Conservation (phyloP, 139 green algal species). For the Ettlia oleoabundans region DNA sequence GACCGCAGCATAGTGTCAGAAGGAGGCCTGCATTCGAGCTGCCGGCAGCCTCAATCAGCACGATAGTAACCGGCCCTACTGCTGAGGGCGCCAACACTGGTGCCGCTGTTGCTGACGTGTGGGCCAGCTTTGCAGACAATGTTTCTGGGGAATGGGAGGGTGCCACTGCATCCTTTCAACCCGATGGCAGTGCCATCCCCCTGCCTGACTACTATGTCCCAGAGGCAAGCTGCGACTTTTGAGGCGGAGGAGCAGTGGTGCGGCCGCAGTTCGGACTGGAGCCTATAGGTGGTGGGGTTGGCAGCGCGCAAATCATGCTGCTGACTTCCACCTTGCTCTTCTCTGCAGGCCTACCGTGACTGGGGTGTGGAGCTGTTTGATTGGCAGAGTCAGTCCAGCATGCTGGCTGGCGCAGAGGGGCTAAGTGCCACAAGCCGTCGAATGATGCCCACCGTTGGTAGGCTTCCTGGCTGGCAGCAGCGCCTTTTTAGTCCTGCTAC, state of each 20-base stretch:
- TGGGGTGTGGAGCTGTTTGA: conserved; percentile 76
- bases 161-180: conserved; percentile 58
- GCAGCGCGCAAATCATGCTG: not conserved
- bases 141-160: conserved; percentile 71
- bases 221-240: not conserved
- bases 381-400: conserved; percentile 81
- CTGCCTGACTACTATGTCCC: conserved; percentile 64
- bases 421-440: conserved; percentile 47
- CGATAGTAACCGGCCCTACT: too few species aligned
- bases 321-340: not conserved
- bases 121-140: conserved; percentile 32
- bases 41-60: too few species aligned
- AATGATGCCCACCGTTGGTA: conserved; percentile 77
- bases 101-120: conserved; percentile 7
- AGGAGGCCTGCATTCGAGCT: too few species aligned
- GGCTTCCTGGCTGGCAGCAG: not conserved
- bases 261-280: too few species aligned
- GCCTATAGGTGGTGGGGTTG: not conserved
- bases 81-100: too few species aligned
- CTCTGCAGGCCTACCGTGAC: conserved; percentile 68
- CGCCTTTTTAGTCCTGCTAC: too few species aligned
- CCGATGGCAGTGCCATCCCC: conserved; percentile 43
- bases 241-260: too few species aligned
- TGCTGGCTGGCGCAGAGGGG: not conserved
- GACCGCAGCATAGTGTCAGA: too few species aligned